Base-by-base conservation (phyloP, 148 eudicot genomes). In the Pharnaceum exiguum region DNA sequence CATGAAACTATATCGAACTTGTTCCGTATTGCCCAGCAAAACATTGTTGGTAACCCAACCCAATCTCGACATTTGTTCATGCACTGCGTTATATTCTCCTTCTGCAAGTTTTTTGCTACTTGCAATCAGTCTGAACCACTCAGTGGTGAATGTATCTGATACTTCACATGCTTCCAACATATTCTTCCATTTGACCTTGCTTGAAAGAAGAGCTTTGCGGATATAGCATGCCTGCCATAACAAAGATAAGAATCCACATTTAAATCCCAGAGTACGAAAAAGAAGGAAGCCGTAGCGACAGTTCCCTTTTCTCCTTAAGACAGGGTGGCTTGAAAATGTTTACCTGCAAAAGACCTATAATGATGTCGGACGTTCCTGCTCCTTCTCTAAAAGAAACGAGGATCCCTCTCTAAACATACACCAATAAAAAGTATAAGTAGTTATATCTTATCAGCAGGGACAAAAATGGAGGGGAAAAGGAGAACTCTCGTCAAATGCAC, bases 281-380 rank as follows among this genome's bases (percentile, higher is more conserved):
- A n/a, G n/a, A n/a, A n/a, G n/a, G n/a, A n/a, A n/a, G n/a, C n/a
- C n/a, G n/a, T n/a, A n/a, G 55, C 53, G 36, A 15, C 33, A 23
- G 8, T 39, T 44, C 15, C 23, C 40, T 22, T 13, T 24, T n/a
- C 25, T 25, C 18, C 50, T 26, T 32, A 27, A 10, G 10, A 17
- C 5, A 10, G 25, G 28, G 26, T 7, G 3, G 27, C 16, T 52
- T 29, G 16, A 15, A 21, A 53, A 31, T 37, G 42, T 22, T 23
- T 62, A 87, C 97, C 90, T 91, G 96, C 77, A 91, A 71, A 46
- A 91, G 65, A 55, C 90, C 94, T 82, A 44, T 71, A 48, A 81
- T 69, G 17, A 79, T 62, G 53, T 87, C 94, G 26, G 55, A 35
- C 33, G 85, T 78, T 44, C 74, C 60, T 16, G 94, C 82, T 24